These are phyloP conservation scores for Venturia oleaginea DNA, from an alignment of 2,329 filamentous ascomycete genomes.

Conservation along the genomic window DNA sequence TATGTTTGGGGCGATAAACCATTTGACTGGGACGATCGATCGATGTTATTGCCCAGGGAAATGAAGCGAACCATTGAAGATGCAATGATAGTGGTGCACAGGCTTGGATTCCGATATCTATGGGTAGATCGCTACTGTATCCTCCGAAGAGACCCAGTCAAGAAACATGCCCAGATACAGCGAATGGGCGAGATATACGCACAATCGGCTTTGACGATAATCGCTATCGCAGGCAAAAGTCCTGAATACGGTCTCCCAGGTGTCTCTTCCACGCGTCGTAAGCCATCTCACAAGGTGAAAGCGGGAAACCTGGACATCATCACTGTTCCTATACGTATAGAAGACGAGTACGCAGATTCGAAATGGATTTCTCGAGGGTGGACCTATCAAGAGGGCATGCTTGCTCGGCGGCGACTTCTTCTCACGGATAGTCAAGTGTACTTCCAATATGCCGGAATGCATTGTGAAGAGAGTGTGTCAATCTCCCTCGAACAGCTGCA, in stretches of 20 bases:
- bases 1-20: constrained; percentile 11
- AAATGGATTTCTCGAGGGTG: constrained; percentile 8
- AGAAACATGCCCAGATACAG: neutral
- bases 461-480: neutral
- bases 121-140: constrained; percentile 16
- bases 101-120: constrained; percentile 13
- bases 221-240: constrained; percentile 5
- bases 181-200: constrained; percentile 10
- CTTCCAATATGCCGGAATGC: constrained; percentile 8
- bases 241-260: neutral
- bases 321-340: neutral
- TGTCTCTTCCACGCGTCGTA: neutral
- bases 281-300: neutral
- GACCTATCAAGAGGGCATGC: constrained; percentile 12
- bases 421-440: constrained; percentile 13
- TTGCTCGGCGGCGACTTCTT: constrained; percentile 3
- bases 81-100: constrained; percentile 8
- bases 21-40: neutral
- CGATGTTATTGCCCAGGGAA: neutral
- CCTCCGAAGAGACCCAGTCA: neutral
- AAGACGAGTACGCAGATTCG: neutral
- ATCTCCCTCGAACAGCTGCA: neutral
- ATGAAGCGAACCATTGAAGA: constrained; percentile 9
- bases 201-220: constrained; percentile 8
- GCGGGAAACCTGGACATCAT: neutral